Evolutionary conservation across 768 basidiomycete genomes (phyloP), one percentile per base, ranked within the genome.

Genomic region (Rhodotorula toruloides): DNA sequence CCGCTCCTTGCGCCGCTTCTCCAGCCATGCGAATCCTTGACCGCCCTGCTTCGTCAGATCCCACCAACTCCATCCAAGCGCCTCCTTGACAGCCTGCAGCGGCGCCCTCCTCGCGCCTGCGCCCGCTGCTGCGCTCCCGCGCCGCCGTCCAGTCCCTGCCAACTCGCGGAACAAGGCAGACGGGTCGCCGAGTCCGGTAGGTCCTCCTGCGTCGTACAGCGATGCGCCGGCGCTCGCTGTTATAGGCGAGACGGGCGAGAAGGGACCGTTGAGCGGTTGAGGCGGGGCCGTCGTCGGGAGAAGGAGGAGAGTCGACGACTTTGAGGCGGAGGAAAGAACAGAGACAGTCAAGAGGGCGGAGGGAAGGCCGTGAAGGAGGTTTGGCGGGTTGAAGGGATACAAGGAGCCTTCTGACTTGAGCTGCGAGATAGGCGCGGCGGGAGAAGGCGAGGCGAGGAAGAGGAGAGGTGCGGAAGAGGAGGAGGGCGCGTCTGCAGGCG

Each of bases 351-450:
- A 47, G 31, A 70, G 56, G 21, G 52, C 22, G 22, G 68, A 54
- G 12, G 61, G 29, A 48, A 70, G 64, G 25, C 69, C 69, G 54
- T 71, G 69, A 12, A 63, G 61, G 19, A 71, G 58, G 58, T 71
- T 71, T 10, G 69, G 69, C 1, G 69, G 61, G 1, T n/a, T 27
- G 64, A 54, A 70, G 14, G 68, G 64, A 12, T 46, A 34, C 29
- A 66, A 3, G 19, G 27, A 36, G 31, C 49, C 39, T 5, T 14
- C 1, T 8, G 50, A 29, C 8, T 12, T 39, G 27, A 63, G 61
- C 12, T 52, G 31, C 17, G 50, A 13, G 49, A 70, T 12, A 21
- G 42, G 25, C 22, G 68, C 17, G 3, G 63, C 34, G 16, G 58
- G 43, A 2, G 68, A 36, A 17, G 64, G 34, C 2, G 64, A 52